A percentile compares a stretch with the other conserved stretches of the same genome.
Evolutionary conservation across 768 basidiomycete genomes (phyloP).

Genomic region (Paxillus rubicundulus): DNA sequence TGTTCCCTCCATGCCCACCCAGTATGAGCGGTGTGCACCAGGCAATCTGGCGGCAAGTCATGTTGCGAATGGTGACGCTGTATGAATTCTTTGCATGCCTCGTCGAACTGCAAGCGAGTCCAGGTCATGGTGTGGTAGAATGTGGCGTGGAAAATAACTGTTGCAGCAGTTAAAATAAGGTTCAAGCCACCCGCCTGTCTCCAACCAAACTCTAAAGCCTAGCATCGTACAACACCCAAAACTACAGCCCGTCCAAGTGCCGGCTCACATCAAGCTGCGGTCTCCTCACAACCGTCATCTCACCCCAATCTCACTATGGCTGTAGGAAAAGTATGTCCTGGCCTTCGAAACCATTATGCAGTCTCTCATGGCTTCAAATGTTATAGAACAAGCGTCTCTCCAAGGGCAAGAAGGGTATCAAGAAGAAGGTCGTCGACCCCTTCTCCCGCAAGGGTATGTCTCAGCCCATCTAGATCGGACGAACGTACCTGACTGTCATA

Average conservation of each 20-base stretch:
- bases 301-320: constrained; percentile 61
- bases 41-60: neutral
- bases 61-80: constrained; percentile 20
- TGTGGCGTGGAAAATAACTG: constrained; percentile 42
- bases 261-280: constrained; percentile 43
- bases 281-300: constrained; percentile 37
- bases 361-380: constrained; percentile 2
- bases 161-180: constrained; percentile 47
- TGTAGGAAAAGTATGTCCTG: constrained; percentile 74
- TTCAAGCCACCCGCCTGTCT: constrained; percentile 51
- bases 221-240: constrained; percentile 28
- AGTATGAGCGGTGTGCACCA: constrained; percentile 12
- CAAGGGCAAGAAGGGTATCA: constrained; percentile 98
- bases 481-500: neutral
- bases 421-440: constrained; percentile 99
- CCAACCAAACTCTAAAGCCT: constrained; percentile 17
- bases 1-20: constrained; percentile 67
- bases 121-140: constrained; percentile 26
- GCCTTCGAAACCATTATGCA: neutral
- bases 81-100: constrained; percentile 54
- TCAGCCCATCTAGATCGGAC: neutral
- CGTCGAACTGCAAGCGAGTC: constrained; percentile 59
- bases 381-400: constrained; percentile 93
- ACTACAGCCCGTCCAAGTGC: constrained; percentile 50
- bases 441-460: constrained; percentile 94